phyloP scores from a whole-genome alignment of 306 rosid genomes.

The Sophora flavescens region DNA sequence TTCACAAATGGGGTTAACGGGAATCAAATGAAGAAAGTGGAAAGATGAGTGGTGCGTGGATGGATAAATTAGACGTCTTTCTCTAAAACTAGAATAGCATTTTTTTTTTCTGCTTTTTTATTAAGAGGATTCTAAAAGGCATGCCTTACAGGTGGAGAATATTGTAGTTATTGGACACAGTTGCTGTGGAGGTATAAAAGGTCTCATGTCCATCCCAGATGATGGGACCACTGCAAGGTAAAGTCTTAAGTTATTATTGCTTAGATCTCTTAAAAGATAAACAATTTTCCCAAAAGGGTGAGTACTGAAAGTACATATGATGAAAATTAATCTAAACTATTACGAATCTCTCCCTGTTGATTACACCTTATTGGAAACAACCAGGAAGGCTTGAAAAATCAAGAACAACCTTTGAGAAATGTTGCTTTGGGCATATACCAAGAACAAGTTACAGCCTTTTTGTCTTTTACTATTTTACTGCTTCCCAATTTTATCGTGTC shows the following conservation, averaged over 20 bases:
- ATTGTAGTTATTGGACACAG: slow-evolving; percentile 95
- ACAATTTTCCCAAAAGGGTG: slow-evolving; percentile 11
- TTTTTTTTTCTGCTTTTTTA: neutral
- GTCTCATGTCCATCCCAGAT: slow-evolving; percentile 94
- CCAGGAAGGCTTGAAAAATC: neutral
- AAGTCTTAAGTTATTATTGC: slow-evolving; percentile 17
- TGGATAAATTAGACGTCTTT: neutral
- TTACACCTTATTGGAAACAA: slow-evolving; percentile 43
- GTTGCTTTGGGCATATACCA: slow-evolving; percentile 26
- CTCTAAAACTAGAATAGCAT: slow-evolving; percentile 27
- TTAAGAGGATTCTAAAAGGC: slow-evolving; percentile 18
- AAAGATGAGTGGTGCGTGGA: neutral
- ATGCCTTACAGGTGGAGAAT: slow-evolving; percentile 79
- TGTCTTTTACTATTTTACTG: slow-evolving; percentile 25
- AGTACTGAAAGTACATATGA: slow-evolving; percentile 17
- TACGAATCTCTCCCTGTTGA: slow-evolving; percentile 7
- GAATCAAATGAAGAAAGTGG: neutral
- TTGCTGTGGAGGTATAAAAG: slow-evolving; percentile 96
- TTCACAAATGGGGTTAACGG: neutral
- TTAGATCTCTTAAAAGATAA: slow-evolving; percentile 14
- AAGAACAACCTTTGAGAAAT: neutral
- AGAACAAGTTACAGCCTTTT: slow-evolving; percentile 10
- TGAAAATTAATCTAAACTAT: slow-evolving; percentile 11
- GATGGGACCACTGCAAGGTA: slow-evolving; percentile 86
- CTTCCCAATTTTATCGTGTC: slow-evolving; percentile 8